Evolutionary conservation across 352 stramenopile species (phyloP), one percentile per base, ranked within the genome.

Genomic region (Globisporangium camurandrum): DNA sequence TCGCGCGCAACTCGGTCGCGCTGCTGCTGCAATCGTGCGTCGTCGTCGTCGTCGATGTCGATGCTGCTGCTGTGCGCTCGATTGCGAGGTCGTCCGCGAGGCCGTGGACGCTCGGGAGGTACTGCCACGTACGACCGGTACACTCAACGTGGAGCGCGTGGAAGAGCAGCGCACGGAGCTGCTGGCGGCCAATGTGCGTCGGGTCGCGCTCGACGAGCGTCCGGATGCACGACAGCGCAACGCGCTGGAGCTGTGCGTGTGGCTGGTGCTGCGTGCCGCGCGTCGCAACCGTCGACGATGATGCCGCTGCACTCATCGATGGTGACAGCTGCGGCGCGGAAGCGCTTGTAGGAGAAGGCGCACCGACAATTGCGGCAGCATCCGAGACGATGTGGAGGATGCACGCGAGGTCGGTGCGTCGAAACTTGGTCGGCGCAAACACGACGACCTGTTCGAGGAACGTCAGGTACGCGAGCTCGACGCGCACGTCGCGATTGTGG

Each of bases 371-470:
- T 6, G 39, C 4, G 14, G 30, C 67, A 10, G 56, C 47, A 37
- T 83, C 76, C 1, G 76, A 85, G 17, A 87, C 46, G 38, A 86
- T 67, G 20, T 61, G 60, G 5, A 91, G 64, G 38, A 87, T 77
- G 45, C 85, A 84, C 42, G 52, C 52, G 36, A 91, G 62, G 54
- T 91, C 71, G 26, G 43, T 56, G 23, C 47, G 53, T 33, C 74
- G 72, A 40, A 92, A 87, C 17, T 72, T 64, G 10, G 62, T 62
- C 0, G 84, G 84, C 22, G 76, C 76, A 46, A 93, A 89, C 31
- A 93, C 75, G 1, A 90, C 75, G 4, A 94, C 61, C 69, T 94
- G 84, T 56, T 93, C 76, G 30, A 93, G 53, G 26, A 91, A 92
- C 42, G 75, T 79, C 31, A 90, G 70, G 42, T 81, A 90, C 50